Evolutionary conservation across 1,284 basidiomycete genomes (phyloP).

Genomic region (Porodaedalea pini): DNA sequence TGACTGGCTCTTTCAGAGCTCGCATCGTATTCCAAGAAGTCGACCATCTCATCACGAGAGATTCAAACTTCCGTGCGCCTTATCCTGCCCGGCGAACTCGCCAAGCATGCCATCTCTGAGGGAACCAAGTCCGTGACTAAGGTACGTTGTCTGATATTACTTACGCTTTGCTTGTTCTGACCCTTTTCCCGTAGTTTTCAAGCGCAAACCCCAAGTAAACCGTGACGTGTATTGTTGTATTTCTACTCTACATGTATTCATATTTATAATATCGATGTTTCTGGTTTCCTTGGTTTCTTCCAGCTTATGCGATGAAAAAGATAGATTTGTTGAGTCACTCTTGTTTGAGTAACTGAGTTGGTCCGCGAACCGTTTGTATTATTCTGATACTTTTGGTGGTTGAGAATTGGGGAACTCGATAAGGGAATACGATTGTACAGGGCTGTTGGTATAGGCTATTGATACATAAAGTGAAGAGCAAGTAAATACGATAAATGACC

Average conservation of each 20-base stretch:
- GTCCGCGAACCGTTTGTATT: no score
- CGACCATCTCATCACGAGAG: conserved; percentile 91
- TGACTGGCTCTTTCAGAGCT: conserved; percentile 54
- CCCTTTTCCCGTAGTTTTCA: conserved; percentile 11
- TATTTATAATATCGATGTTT: conserved; percentile 19
- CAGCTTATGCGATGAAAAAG: no score
- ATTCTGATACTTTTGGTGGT: no score
- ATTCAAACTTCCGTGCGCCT: conserved; percentile 90
- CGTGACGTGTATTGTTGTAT: conserved; percentile 14
- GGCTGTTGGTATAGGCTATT: no score
- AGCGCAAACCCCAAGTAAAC: conserved; percentile 21
- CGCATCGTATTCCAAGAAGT: conserved; percentile 90
- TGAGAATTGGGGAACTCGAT: no score
- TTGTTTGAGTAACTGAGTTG: no score
- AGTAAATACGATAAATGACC: no score
- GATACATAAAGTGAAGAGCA: no score
- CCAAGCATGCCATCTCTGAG: conserved; percentile 79
- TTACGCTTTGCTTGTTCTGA: not conserved
- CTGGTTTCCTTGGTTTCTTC: not conserved
- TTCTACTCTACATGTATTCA: conserved; percentile 19
- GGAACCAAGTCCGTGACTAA: conserved; percentile 58
- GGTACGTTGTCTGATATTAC: conserved; percentile 21
- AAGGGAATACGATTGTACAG: no score
- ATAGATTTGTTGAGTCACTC: no score
- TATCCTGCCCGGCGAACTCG: conserved; percentile 85